Evolutionary conservation across 139 green algal species (phyloP), one percentile per base, ranked within the genome.

Genomic region (Haematococcus lacustris): DNA sequence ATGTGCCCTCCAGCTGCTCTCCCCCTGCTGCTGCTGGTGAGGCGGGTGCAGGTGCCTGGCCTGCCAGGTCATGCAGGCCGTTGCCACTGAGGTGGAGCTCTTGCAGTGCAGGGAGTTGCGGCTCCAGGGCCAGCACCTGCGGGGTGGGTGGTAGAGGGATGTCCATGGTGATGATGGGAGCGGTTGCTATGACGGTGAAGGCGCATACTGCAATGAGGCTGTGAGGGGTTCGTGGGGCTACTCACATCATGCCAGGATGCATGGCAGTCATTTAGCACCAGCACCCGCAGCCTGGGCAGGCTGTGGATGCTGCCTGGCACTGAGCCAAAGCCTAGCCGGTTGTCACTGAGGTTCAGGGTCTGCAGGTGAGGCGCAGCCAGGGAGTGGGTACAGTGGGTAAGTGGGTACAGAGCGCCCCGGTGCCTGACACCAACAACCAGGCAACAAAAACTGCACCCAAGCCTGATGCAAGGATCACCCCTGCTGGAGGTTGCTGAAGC

Each of bases 51-150:
- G 85, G 80, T 92, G n/a, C n/a, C n/a, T n/a, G n/a, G n/a, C n/a
- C n/a, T n/a, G n/a, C n/a, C n/a, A n/a, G n/a, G n/a, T n/a, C 83
- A 33, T 73, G n/a, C 64, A 94, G 85, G 74, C 30, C 51, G 68
- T 92, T 95, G 51, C 73, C 73, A 50, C 78, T 85, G 0, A 92
- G 69, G 71, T 91, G 84, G 23, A 95, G 85, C 82, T 92, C 83
- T 34, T 75, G 28, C 66, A 95, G 72, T 40, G 28, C 39, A 1
- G 89, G 87, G 47, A 93, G 68, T 34, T 23, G 63, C 9, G 40
- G n/a, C 5, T 72, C 80, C 37, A 93, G 51, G 0, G 5, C 1
- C 34, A 74, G 25, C 50, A 78, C 62, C 68, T 79, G 78, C 50
- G 9, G 17, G 7, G 17, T 63, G 53, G 32, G 6, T 63, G 17